Conservation (phyloP, 2,329 filamentous ascomycete genomes). For the Aureobasidium mangrovei region DNA sequence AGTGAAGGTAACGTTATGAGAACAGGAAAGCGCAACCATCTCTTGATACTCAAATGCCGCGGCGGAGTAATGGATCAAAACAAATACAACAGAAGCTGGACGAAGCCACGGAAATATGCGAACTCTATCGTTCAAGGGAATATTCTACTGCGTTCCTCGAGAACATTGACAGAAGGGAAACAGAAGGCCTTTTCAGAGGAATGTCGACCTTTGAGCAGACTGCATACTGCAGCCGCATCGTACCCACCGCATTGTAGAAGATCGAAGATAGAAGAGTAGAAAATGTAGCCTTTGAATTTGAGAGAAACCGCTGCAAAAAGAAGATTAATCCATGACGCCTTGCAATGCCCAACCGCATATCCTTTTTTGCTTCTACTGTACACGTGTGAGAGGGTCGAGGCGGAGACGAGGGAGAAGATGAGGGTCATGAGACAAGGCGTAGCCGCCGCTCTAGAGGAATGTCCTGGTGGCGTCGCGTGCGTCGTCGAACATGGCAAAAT, state of each 20-base stretch:
- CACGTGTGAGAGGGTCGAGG: not conserved
- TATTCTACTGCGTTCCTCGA: too few relatives aligned
- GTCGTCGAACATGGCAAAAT: not conserved
- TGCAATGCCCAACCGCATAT: slow-evolving; percentile 11
- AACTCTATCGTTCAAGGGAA: too few relatives aligned
- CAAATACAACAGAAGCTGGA: too few relatives aligned
- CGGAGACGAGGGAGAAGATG: not conserved
- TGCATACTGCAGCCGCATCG: too few relatives aligned
- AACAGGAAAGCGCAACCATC: too few relatives aligned
- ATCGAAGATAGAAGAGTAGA: slow-evolving; percentile 3
- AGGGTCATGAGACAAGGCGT: slow-evolving; percentile 2
- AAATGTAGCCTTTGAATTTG: slow-evolving; percentile 1
- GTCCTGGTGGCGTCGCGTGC: not conserved
- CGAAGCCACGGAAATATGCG: too few relatives aligned
- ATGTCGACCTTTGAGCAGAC: too few relatives aligned
- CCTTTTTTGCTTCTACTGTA: slow-evolving; percentile 12
- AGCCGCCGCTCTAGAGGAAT: not conserved
- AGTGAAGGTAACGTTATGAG: too few relatives aligned
- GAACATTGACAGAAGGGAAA: too few relatives aligned
- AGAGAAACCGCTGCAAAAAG: slow-evolving; percentile 6
- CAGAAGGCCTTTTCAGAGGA: too few relatives aligned
- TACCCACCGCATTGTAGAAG: not conserved
- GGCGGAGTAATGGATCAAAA: too few relatives aligned
- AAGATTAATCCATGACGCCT: slow-evolving; percentile 12
- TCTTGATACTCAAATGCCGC: too few relatives aligned